Conservation (phyloP, 805 yeast species). For the Pichia deserticola region DNA sequence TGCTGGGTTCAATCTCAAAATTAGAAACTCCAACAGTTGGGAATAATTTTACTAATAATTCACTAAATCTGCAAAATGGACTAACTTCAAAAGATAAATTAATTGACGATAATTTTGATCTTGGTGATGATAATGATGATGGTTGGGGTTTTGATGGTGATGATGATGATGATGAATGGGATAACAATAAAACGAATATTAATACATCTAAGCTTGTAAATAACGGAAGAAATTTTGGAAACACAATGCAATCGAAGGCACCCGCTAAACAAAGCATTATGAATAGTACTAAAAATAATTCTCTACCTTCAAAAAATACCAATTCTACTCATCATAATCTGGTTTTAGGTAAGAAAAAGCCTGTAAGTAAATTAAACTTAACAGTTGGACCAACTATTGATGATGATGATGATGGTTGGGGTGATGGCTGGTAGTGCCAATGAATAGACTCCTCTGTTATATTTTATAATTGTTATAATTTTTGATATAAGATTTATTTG, state of each 20-base stretch:
- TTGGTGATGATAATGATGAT: conserved; percentile 18
- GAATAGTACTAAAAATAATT: neutral
- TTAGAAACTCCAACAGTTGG: conserved; percentile 1
- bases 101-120: conserved; percentile 16
- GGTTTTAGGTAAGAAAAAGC: conserved; percentile 14
- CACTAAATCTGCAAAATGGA: neutral
- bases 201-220: no score
- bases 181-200: no score
- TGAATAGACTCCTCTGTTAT: no score
- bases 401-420: conserved; percentile 37
- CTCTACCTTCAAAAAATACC: neutral
- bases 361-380: conserved; percentile 25
- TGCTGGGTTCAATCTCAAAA: conserved; percentile 1
- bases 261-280: no score
- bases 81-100: conserved; percentile 1
- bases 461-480: neutral
- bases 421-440: conserved; percentile 35
- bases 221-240: no score
- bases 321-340: neutral
- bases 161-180: conserved; percentile 2
- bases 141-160: conserved; percentile 27
- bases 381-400: conserved; percentile 28
- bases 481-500: neutral
- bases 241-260: no score
- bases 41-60: neutral